Base-by-base conservation (phyloP, 148 eudicot genomes). In the Persicaria maculosa region DNA sequence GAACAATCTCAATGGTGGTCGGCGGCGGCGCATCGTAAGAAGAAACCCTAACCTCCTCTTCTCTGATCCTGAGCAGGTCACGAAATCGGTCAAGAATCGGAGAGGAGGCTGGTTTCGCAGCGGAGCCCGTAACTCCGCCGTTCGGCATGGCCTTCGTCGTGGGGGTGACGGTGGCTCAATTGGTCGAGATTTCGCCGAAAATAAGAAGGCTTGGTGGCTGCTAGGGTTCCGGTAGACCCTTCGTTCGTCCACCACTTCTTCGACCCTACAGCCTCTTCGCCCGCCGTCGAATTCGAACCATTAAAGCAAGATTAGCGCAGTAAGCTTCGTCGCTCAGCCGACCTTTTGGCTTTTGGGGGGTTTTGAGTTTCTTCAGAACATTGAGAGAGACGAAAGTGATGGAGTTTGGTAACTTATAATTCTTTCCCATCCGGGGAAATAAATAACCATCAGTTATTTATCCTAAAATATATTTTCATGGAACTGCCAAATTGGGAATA, bases 21-120 rank as follows among this genome's bases (percentile, higher is more conserved):
- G 80, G 73, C 9, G 83, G 79, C 8, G 82, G 81, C 44, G 52
- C 48, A 61, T 75, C 79, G 76, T 72, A 50, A 43, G 48, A 50
- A 7, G 76, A 77, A 83, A 68, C 85, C 84, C 83, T 84, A 71
- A 80, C 31, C 11, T 82, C 80, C 14, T 84, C 82, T 12, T 86
- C 93, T 79, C 89, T 79, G 75, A 87, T 89, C 79, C 75, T 84
- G 74, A 91, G 64, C 71, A 86, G 67, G 5, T 75, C 76, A 47
- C 83, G 87, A 72, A 89, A 93, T 14, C 97, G 89, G n/a, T 91
- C 94, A 74, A 88, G 85, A 55, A 92, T 85, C 71, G 84, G 78
- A 9, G 92, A 75, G 25, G 76, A 73, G 2, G 73, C 53, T 71
- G 73, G 73, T 46, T 48, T 71, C 1, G 79, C 64, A 71, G 74